These are phyloP conservation scores for Gentiana dahurica DNA, from an alignment of 257 asterid species.

Conservation along the genomic window DNA sequence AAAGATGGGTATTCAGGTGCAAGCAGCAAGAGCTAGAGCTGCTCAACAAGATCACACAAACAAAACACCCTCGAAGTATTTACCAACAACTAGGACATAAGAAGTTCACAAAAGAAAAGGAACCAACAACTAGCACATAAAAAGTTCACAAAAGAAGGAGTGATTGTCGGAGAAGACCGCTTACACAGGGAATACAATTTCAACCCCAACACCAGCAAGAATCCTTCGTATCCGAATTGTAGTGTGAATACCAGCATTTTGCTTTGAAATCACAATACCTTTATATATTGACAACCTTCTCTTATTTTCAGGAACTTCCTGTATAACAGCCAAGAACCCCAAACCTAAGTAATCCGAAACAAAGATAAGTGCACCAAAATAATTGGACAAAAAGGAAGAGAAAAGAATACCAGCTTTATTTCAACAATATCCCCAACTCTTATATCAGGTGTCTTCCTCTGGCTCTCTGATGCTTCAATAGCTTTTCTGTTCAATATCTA, in stretches of 20 bases:
- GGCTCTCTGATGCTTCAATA: constrained; percentile 59
- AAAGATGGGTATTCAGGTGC: too few species aligned
- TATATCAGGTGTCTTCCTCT: constrained; percentile 72
- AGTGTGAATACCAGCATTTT: constrained; percentile 96
- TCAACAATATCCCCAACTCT: constrained; percentile 83
- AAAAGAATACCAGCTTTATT: constrained; percentile 56
- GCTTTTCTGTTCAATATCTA: constrained; percentile 80
- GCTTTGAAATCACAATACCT: constrained; percentile 81
- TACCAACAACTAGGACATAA: neutral
- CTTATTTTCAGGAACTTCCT: constrained; percentile 88
- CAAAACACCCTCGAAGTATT: neutral
- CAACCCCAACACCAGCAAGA: constrained; percentile 93
- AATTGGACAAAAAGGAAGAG: neutral
- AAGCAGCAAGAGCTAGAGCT: neutral
- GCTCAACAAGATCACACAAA: neutral
- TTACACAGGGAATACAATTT: constrained; percentile 92
- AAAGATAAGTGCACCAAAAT: neutral
- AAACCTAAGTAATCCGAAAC: constrained; percentile 7
- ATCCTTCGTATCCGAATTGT: constrained; percentile 82
- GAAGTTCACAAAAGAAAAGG: neutral
- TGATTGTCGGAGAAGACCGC: constrained; percentile 12
- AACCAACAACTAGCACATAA: neutral
- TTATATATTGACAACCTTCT: constrained; percentile 67
- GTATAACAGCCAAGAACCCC: constrained; percentile 10
- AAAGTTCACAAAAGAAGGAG: neutral